These are phyloP conservation scores for Calycina herbarum DNA, from an alignment of 2,329 filamentous ascomycete species.

Conservation along the genomic window DNA sequence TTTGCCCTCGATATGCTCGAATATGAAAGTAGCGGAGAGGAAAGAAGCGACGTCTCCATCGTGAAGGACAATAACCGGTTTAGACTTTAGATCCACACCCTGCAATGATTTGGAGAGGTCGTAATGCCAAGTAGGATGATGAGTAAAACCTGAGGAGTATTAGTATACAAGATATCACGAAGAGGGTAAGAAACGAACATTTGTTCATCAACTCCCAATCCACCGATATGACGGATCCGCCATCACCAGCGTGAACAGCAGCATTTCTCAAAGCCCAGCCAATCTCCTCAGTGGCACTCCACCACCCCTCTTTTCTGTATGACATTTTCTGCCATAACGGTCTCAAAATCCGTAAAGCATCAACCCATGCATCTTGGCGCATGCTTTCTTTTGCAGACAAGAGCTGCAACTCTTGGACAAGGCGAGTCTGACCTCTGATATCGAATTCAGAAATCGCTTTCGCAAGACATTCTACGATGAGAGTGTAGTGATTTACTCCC, in stretches of 20 bases:
- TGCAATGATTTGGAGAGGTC: slow-evolving; percentile 59
- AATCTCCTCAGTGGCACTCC: slow-evolving; percentile 58
- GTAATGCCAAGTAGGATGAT: slow-evolving; percentile 59
- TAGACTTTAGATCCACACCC: slow-evolving; percentile 45
- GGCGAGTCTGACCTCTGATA: slow-evolving; percentile 52
- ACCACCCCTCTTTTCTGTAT: slow-evolving; percentile 61
- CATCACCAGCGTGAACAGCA: slow-evolving; percentile 52
- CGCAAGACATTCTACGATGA: slow-evolving; percentile 55
- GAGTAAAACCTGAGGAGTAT: slow-evolving; percentile 49
- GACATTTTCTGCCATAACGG: slow-evolving; percentile 58
- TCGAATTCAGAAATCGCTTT: slow-evolving; percentile 56
- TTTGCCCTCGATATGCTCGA: slow-evolving; percentile 57
- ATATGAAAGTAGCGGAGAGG: slow-evolving; percentile 56
- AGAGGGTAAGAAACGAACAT: slow-evolving; percentile 44
- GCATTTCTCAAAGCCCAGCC: slow-evolving; percentile 61
- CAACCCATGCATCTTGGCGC: slow-evolving; percentile 51
- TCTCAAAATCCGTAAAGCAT: slow-evolving; percentile 53
- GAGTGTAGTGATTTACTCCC: slow-evolving; percentile 55
- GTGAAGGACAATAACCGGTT: slow-evolving; percentile 51
- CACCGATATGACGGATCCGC: slow-evolving; percentile 58
- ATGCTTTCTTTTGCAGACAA: slow-evolving; percentile 58
- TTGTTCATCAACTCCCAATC: slow-evolving; percentile 65
- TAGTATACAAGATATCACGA: slow-evolving; percentile 19
- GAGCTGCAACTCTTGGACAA: slow-evolving; percentile 54
- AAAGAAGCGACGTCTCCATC: slow-evolving; percentile 55